Evolutionary conservation across 768 basidiomycete genomes (phyloP), one percentile per base, ranked within the genome.

Genomic region (Agaricus subrufescens): DNA sequence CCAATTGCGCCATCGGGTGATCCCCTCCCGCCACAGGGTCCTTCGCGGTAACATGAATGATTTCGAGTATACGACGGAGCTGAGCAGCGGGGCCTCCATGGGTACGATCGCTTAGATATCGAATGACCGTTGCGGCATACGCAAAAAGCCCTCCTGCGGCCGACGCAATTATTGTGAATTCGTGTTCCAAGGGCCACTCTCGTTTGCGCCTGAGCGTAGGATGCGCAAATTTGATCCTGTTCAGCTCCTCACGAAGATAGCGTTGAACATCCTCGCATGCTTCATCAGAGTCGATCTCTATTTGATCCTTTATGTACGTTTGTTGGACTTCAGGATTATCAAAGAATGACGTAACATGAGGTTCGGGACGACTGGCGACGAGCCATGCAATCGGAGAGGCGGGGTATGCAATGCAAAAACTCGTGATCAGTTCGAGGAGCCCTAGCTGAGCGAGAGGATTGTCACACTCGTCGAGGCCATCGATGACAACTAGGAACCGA

Each of bases 91-190:
- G 54, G 11, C 54, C 37, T 6, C 47, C 29, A 30, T 34, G 23
- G 6, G 7, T 15, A 15, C 30, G 47, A 37, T 60, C 59, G 14
- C 54, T 62, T 27, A 67, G 54, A 52, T 60, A 68, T 19, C 62
- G 59, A 6, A 66, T 37, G 25, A 61, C 60, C 6, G 63, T 65
- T 1, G 65, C 57, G 3, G 60, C 63, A 34, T 67, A 68, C 31
- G 69, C 63, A 44, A 68, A 69, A 42, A 61, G 61, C 9, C 67
- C 65, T 3, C 58, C 61, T 4, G 68, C 60, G 23, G 60, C 65
- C 3, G 58, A 12, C 0, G 61, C 59, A 1, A 69, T 54, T 0
- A 12, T 23, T 5, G 59, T 38, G 3, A 65, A 42, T 2, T 57
- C 38, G 7, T 57, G 44, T 0, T 45, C 15, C 9, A 47, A 8